A percentile compares a stretch with the other conserved stretches of the same genome.
These are phyloP conservation scores for Leccinum variicolor DNA, from an alignment of 768 basidiomycete species.

Conservation along the genomic window DNA sequence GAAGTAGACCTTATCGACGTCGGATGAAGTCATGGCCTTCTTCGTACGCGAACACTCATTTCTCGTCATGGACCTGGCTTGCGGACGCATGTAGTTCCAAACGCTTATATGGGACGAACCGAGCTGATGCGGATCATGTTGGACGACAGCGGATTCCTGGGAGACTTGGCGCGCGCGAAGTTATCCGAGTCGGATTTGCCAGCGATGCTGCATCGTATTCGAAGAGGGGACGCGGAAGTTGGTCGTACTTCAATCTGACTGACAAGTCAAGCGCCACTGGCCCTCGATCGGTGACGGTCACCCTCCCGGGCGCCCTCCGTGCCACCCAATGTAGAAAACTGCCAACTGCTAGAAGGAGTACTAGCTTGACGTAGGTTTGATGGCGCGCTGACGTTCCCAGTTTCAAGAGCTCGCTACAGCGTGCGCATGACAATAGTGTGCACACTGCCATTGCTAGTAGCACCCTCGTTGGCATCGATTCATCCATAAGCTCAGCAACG, in stretches of 20 bases:
- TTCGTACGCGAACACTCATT: conserved; percentile 6
- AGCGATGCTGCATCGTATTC: background rate
- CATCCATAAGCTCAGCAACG: background rate
- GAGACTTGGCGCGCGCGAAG: background rate
- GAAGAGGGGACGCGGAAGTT: background rate
- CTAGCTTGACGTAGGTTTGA: background rate
- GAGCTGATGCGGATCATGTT: background rate
- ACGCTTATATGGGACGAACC: background rate
- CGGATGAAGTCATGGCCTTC: conserved; percentile 7
- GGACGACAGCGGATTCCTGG: background rate
- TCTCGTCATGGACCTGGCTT: background rate
- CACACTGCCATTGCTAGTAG: background rate
- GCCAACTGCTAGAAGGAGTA: background rate
- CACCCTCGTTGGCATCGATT: background rate
- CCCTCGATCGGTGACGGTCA: conserved; percentile 1
- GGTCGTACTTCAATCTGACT: background rate
- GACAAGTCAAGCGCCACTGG: conserved; percentile 8
- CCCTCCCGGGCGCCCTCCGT: background rate
- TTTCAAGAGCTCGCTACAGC: background rate
- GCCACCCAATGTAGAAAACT: background rate
- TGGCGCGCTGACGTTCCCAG: background rate
- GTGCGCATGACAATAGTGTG: background rate
- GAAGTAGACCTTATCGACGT: conserved; percentile 9
- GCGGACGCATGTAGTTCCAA: background rate
- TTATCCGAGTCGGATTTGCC: background rate